phyloP scores from a whole-genome alignment of 345 rosid genomes.

The Boechera stricta region DNA sequence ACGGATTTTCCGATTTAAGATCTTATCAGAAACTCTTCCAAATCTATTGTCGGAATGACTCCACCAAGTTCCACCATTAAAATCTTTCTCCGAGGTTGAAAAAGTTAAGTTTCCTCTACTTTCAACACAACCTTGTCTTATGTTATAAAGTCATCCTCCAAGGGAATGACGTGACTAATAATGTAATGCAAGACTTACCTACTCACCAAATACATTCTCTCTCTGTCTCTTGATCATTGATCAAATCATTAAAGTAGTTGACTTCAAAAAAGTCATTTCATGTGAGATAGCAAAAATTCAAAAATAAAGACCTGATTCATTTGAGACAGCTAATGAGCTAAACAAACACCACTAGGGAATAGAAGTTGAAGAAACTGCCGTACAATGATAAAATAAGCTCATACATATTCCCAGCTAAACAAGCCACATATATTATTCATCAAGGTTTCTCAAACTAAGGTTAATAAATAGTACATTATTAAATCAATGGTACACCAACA shows the following conservation, averaged over 20 bases:
- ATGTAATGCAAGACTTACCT: too few relatives aligned
- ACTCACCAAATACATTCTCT: neutral
- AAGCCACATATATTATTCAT: slow-evolving; percentile 22
- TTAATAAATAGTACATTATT: slow-evolving; percentile 13
- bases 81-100: neutral
- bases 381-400: slow-evolving; percentile 12
- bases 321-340: neutral
- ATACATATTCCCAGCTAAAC: slow-evolving; percentile 31
- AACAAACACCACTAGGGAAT: neutral
- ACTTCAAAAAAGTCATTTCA: neutral
- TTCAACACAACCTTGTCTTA: neutral
- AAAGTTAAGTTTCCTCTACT: neutral
- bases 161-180: too few relatives aligned
- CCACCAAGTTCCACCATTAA: neutral
- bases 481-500: slow-evolving; percentile 18
- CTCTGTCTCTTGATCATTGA: neutral
- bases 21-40: neutral
- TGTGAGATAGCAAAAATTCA: neutral
- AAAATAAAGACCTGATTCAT: neutral
- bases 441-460: slow-evolving; percentile 30
- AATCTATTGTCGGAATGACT: neutral
- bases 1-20: neutral
- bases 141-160: neutral
- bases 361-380: neutral
- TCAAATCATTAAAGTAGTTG: neutral